phyloP scores from a whole-genome alignment of 176 grass and related monocot genomes.

The Oropetium thomaeum region DNA sequence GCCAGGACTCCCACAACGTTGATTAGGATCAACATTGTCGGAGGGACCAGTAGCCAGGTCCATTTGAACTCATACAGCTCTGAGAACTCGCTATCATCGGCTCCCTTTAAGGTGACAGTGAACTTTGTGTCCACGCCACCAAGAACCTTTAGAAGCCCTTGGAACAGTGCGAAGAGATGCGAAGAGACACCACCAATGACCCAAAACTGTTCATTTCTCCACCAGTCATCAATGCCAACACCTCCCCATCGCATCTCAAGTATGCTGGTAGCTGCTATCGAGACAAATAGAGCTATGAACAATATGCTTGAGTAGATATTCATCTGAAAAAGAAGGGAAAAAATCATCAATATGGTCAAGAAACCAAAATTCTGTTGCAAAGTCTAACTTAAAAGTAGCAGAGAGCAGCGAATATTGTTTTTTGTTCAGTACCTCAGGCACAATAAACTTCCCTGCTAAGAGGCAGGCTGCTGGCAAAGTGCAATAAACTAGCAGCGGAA shows the following conservation, averaged over 20 bases:
- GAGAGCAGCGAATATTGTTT: not conserved
- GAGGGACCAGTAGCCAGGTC: constrained; percentile 28
- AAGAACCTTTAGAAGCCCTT: constrained; percentile 38
- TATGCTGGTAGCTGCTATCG: constrained; percentile 37
- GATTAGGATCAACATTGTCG: constrained; percentile 16
- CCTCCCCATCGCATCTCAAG: constrained; percentile 36
- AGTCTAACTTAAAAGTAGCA: not conserved
- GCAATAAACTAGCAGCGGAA: constrained; percentile 27
- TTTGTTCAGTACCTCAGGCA: constrained; percentile 26
- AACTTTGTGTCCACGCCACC: constrained; percentile 24
- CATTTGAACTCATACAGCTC: constrained; percentile 31
- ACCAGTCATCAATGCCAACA: constrained; percentile 28
- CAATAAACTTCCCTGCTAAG: constrained; percentile 31
- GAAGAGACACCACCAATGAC: constrained; percentile 29
- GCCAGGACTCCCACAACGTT: constrained; percentile 8
- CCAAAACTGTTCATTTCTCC: constrained; percentile 39
- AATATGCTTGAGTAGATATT: constrained; percentile 34
- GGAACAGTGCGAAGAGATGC: constrained; percentile 15
- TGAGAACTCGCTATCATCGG: not conserved
- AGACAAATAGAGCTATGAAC: constrained; percentile 38
- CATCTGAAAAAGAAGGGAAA: constrained; percentile 2
- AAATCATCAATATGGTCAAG: constrained; percentile 8
- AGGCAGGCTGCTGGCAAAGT: constrained; percentile 31
- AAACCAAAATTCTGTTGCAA: not conserved
- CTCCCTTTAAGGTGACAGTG: constrained; percentile 27